Evolutionary conservation across 2,329 filamentous ascomycete genomes (phyloP), one percentile per base, ranked within the genome.

Genomic region (Chaetomium sp.): DNA sequence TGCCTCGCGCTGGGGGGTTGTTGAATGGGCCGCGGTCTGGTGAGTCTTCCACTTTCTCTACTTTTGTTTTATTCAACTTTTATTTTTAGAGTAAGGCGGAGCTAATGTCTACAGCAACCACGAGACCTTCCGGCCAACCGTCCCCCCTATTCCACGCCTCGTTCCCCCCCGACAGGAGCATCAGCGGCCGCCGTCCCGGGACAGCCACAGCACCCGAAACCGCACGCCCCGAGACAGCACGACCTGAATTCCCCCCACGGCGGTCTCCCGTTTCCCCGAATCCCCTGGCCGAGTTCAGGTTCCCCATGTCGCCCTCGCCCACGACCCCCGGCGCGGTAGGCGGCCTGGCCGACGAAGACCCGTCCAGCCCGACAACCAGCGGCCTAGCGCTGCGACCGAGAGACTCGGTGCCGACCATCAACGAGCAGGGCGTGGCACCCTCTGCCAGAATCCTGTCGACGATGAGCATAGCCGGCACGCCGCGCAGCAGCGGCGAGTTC

Each of bases 401-500:
- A 58, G 77, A 79, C 5, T 63, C 67, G 33, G 72, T 78, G 51
- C 76, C 77, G 4, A 75, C 71, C 14, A 79, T 80, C 55, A 74
- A 78, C 40, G 88, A 84, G 64, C 80, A 76, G 64, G 73, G 74
- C 5, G 73, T 78, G 11, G 76, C 80, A 32, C 82, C 85, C 1
- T 78, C 83, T 14, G 80, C 86, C 5, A 78, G 86, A 50, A 84
- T 95, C 51, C 76, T 95, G 52, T 89, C 91, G 3, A 86, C 87
- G 36, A 86, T 87, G 12, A 95, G 89, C 64, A 77, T 88, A 61
- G 83, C 82, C 53, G 86, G 82, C 4, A 97, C 92, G 34, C 91
- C 90, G 32, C 80, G 94, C 64, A 96, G 89, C 61, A 99, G 94
- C 68, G 88, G 88, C 53, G 94, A 99, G 66, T 95, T 97, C 65